A percentile compares a stretch with the other conserved stretches of the same genome.
phyloP scores from a whole-genome alignment of 495 filamentous ascomycete genomes.

The Penicillium coffeae region DNA sequence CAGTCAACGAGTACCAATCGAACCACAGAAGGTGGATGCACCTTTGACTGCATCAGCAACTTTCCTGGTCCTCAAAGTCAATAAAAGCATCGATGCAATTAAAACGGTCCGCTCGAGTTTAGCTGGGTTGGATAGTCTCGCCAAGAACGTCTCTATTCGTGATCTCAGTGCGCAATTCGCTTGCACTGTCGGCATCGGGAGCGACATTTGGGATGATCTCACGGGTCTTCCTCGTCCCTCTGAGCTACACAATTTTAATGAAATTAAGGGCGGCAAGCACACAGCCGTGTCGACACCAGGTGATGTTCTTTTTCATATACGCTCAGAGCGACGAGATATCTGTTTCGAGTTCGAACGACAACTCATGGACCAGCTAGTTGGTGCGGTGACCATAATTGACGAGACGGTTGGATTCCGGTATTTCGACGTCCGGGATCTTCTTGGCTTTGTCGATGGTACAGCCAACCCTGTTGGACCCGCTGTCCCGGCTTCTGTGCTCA shows the following conservation, averaged over 20 bases:
- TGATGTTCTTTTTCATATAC: conserved; percentile 56
- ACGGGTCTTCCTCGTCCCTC: conserved; percentile 41
- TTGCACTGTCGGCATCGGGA: conserved; percentile 54
- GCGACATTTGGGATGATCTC: conserved; percentile 44
- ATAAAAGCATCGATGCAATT: conserved; percentile 30
- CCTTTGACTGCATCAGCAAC: conserved; percentile 49
- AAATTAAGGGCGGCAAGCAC: conserved; percentile 41
- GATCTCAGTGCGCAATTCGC: conserved; percentile 46
- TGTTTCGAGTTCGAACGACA: conserved; percentile 57
- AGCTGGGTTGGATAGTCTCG: conserved; percentile 38
- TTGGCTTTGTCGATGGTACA: conserved; percentile 58
- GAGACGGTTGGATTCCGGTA: conserved; percentile 56
- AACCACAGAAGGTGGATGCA: conserved; percentile 45
- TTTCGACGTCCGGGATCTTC: conserved; percentile 55
- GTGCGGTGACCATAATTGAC: conserved; percentile 43
- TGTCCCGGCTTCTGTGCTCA: conserved; percentile 40
- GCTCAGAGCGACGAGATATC: conserved; percentile 52
- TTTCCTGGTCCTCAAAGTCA: conserved; percentile 48
- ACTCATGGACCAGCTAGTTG: conserved; percentile 46
- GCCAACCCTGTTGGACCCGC: conserved; percentile 53
- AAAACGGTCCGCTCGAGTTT: conserved; percentile 42
- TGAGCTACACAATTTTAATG: conserved; percentile 51
- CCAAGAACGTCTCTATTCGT: conserved; percentile 54
- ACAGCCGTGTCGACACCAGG: conserved; percentile 51
- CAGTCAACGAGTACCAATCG: conserved; percentile 30